Evolutionary conservation across 805 yeast genomes (phyloP).

Genomic region (Aciculoconidium aculeatum): DNA sequence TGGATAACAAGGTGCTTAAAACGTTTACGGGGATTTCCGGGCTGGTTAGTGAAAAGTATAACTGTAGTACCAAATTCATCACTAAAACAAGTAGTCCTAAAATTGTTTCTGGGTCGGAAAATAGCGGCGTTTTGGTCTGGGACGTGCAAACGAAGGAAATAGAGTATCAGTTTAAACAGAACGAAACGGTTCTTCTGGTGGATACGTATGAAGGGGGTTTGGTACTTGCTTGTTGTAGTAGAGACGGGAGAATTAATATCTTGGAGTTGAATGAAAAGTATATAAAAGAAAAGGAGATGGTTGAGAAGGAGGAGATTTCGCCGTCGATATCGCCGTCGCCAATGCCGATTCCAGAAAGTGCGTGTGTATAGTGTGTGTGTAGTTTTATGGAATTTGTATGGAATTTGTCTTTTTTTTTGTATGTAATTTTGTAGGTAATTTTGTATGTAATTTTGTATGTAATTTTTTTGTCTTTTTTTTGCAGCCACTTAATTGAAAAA

Average conservation of each 20-base stretch:
- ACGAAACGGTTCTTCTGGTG: slow-evolving; percentile 37
- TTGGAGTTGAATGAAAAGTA: slow-evolving; percentile 15
- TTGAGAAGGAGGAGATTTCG: slow-evolving; percentile 1
- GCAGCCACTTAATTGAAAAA: too few species aligned
- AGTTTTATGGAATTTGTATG: too few species aligned
- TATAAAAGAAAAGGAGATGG: slow-evolving; percentile 1
- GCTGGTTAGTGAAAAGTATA: slow-evolving; percentile 44
- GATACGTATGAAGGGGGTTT: slow-evolving; percentile 33
- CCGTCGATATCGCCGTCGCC: slow-evolving; percentile 4
- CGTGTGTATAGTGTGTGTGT: too few species aligned
- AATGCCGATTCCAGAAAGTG: too few species aligned
- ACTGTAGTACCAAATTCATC: slow-evolving; percentile 49
- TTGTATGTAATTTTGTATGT: too few species aligned
- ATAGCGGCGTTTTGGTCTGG: slow-evolving; percentile 54
- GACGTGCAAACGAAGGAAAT: slow-evolving; percentile 57
- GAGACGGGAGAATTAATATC: slow-evolving; percentile 17
- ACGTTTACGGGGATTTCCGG: slow-evolving; percentile 39
- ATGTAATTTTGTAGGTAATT: too few species aligned
- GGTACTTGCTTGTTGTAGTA: slow-evolving; percentile 24
- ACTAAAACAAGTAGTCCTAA: slow-evolving; percentile 28
- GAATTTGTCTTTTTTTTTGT: too few species aligned
- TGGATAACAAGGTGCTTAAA: slow-evolving; percentile 73
- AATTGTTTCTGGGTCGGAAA: slow-evolving; percentile 59
- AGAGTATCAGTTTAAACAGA: slow-evolving; percentile 19
- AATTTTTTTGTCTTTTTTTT: too few species aligned